Evolutionary conservation across 169 alveolate genomes (phyloP), one percentile per base, ranked within the genome.

Genomic region (Cryptosporidium ryanae): DNA sequence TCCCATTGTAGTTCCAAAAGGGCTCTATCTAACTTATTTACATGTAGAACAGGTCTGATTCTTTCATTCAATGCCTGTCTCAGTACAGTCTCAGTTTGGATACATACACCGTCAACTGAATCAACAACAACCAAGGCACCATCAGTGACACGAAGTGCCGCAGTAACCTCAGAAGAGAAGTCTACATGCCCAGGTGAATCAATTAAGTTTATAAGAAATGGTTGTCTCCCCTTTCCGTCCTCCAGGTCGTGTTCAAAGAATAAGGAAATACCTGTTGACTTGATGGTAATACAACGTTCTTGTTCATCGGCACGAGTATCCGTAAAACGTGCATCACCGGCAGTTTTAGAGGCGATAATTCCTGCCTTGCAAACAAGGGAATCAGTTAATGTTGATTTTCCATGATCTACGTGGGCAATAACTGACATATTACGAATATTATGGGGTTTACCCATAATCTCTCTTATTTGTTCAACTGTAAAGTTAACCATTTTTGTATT

Each of bases 121-220:
- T 98, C 99, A 31, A 98, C 99, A 90, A 98, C 99, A 65, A 98
- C 99, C 82, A 98, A 95, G 34, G 99, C 99, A 90, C 99, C 99
- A 90, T 98, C 99, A 38, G 99, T 98, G 66, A 98, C 99, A 93
- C 99, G 97, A 65, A 98, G 96, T 38, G 99, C 99, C 31, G 99
- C 99, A 8, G 99, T 98, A 59, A 98, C 99, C 93, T 98, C 99
- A 12, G 99, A 97, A 29, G 99, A 96, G 97, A 98, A 98, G 94
- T 98, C 99, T 70, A 98, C 99, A 95, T 98, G 99, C 38, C 99
- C 99, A 54, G 99, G 99, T 12, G 99, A 98, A 90, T 98, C 99
- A 92, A 98, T 98, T 84, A 98, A 94, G 94, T 98, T 98, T 91
- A 98, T 97, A 57, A 98, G 95, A 92, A 94, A 98, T 50, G 97